phyloP scores from a whole-genome alignment of 129 eudicot species.

The Chrysanthemum lavandulifolium region DNA sequence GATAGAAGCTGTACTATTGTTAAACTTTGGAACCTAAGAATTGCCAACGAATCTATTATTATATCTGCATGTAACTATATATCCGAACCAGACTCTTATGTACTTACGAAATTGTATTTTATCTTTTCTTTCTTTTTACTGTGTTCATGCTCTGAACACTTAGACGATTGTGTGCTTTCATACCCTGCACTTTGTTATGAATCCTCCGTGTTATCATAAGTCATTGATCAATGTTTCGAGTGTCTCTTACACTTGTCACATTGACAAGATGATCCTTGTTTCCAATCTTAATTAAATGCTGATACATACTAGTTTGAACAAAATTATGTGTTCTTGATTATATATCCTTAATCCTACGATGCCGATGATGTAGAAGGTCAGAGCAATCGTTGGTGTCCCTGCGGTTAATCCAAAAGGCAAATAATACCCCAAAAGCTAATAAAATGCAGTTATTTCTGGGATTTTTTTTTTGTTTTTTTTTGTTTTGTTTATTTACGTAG shows the following conservation, averaged over 20 bases:
- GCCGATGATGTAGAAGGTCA: constrained; percentile 17
- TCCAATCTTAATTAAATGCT: constrained; percentile 21
- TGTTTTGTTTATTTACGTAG: no score
- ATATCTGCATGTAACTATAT: background rate
- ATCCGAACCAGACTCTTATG: background rate
- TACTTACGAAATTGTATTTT: background rate
- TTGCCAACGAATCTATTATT: constrained; percentile 1
- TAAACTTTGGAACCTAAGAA: background rate
- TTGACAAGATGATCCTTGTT: constrained; percentile 31
- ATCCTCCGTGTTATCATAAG: constrained; percentile 17
- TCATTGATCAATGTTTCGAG: constrained; percentile 11
- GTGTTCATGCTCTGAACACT: background rate
- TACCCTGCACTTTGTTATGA: background rate
- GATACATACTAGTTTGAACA: background rate
- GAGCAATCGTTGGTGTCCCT: constrained; percentile 41
- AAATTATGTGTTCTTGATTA: constrained; percentile 4
- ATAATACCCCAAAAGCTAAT: no score
- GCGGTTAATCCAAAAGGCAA: background rate
- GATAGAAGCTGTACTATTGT: background rate
- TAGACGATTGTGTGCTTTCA: background rate
- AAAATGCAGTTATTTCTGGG: no score
- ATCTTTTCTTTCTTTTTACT: no score
- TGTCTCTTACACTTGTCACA: constrained; percentile 33
- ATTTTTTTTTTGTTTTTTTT: no score
- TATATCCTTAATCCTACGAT: constrained; percentile 17